Conservation (phyloP, 257 asterid genomes). For the Nicotiana undulata region DNA sequence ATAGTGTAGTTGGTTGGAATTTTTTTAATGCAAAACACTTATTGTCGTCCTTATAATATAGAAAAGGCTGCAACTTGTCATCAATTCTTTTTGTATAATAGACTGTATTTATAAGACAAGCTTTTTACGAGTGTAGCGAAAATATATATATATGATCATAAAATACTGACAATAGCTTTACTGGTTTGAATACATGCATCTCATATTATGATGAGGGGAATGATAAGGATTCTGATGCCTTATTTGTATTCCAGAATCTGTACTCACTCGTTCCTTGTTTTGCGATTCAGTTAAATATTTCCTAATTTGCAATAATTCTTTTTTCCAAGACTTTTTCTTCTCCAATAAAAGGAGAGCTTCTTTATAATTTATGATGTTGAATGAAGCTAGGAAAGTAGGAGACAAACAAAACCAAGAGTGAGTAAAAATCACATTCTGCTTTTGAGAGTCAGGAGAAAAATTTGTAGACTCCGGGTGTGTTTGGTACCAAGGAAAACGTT, state of each 20-base stretch:
- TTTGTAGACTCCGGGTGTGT: too few species aligned
- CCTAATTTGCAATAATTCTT: background rate
- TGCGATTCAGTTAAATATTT: too few species aligned
- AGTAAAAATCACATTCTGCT: background rate
- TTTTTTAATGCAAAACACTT: background rate
- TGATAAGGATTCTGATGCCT: background rate
- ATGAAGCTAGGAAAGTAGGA: background rate
- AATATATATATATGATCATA: background rate
- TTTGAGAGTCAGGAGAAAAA: background rate
- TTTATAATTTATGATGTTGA: background rate
- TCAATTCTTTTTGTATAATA: background rate
- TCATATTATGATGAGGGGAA: background rate
- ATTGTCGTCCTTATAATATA: background rate
- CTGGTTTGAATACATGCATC: background rate
- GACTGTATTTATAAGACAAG: background rate
- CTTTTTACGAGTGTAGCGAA: background rate
- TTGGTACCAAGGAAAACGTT: too few species aligned
- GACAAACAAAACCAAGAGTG: background rate
- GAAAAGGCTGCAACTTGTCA: background rate
- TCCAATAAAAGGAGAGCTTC: background rate
- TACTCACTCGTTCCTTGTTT: background rate
- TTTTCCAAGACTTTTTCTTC: background rate
- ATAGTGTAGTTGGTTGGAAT: background rate
- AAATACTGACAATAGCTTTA: background rate
- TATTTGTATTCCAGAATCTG: background rate